phyloP scores from a whole-genome alignment of 768 basidiomycete genomes.

The Lactarius hengduanensis region DNA sequence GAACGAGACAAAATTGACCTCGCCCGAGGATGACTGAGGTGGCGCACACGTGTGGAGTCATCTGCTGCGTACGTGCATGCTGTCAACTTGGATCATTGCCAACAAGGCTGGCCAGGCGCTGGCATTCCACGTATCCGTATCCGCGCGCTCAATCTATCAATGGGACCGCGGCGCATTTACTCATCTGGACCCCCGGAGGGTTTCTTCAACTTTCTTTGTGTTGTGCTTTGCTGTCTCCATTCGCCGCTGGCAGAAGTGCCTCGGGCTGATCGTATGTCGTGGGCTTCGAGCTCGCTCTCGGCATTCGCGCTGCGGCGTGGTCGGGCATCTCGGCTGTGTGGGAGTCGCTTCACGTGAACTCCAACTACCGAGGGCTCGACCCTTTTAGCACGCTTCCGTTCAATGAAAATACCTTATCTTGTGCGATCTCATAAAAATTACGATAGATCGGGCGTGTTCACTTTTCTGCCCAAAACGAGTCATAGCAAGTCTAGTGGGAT shows the following conservation, averaged over 20 bases:
- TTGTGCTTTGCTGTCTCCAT: too few relatives aligned
- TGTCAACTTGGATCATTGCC: background rate
- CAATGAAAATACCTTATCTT: background rate
- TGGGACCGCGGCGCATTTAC: background rate
- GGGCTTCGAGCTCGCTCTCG: background rate
- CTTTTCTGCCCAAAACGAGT: background rate
- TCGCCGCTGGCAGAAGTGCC: too few relatives aligned
- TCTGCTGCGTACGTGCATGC: background rate
- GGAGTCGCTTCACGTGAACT: too few relatives aligned
- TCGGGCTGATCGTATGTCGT: too few relatives aligned
- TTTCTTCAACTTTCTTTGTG: too few relatives aligned
- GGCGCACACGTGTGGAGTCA: background rate
- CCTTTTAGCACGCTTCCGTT: background rate
- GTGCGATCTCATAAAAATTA: background rate
- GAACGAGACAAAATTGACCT: background rate
- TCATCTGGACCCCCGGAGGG: too few relatives aligned
- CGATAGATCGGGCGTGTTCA: background rate
- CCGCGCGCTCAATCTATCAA: background rate
- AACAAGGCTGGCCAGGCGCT: background rate
- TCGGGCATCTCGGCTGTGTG: too few relatives aligned
- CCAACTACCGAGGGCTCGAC: background rate
- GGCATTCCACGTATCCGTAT: background rate
- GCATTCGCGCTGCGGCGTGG: background rate
- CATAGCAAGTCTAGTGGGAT: background rate
- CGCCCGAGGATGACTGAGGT: background rate